Evolutionary conservation across 78 protist species (phyloP).

Genomic region (Mastigamoeba balamuthi): DNA sequence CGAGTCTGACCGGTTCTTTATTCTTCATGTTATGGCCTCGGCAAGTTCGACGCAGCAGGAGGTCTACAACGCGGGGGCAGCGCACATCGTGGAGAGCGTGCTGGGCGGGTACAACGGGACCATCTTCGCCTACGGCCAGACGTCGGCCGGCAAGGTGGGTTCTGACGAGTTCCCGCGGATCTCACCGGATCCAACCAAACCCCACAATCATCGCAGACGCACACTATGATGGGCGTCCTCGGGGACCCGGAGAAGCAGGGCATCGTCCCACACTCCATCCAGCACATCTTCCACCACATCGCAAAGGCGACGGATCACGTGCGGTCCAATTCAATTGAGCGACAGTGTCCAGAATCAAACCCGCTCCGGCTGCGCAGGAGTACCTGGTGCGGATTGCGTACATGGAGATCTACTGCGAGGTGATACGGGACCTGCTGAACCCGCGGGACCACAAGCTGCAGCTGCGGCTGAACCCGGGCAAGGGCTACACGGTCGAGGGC

Average conservation of each 20-base stretch:
- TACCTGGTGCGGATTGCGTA: neutral
- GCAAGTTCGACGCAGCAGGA: slow-evolving; percentile 5
- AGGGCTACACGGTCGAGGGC: slow-evolving; percentile 33
- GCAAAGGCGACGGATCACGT: neutral
- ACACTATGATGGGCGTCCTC: no score
- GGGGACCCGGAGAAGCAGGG: slow-evolving; percentile 29
- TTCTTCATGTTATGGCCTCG: no score
- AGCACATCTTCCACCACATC: slow-evolving; percentile 37
- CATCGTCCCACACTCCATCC: slow-evolving; percentile 42
- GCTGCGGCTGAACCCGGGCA: slow-evolving; percentile 40
- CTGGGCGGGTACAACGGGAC: slow-evolving; percentile 55
- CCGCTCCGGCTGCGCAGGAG: slow-evolving; percentile 44
- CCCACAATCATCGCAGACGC: no score
- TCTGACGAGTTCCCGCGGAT: no score
- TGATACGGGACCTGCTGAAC: slow-evolving; percentile 61
- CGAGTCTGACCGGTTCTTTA: no score
- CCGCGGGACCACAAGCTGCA: slow-evolving; percentile 21
- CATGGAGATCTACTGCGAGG: slow-evolving; percentile 33
- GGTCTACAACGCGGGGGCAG: slow-evolving; percentile 8
- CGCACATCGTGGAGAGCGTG: slow-evolving; percentile 23
- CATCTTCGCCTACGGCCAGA: slow-evolving; percentile 62
- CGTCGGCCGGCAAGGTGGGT: slow-evolving; percentile 42
- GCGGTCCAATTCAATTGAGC: no score
- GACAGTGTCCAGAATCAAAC: no score
- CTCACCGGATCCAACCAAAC: no score